Base-by-base conservation (phyloP, 805 yeast genomes). In the Lipomyces anomalus region DNA sequence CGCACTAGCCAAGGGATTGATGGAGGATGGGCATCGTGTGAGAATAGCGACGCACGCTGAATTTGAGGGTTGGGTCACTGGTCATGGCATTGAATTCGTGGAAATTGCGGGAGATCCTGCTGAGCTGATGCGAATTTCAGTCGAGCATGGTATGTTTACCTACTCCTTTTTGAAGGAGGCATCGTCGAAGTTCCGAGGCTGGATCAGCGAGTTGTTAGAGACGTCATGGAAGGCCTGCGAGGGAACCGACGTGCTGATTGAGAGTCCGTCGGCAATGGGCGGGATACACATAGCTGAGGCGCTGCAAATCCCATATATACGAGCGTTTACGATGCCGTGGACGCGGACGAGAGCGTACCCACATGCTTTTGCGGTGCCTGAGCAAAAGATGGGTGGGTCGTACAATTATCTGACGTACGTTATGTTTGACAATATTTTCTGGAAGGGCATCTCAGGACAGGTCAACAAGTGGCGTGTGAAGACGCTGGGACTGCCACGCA, bases 261-360 rank as follows among this genome's bases (percentile, higher is more conserved):
- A 90, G 61, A 84, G 95, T n/a, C 97, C 97, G 0, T 83, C 95
- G 1, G 90, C 96, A 0, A 88, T 90, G 89, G 89, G 84, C 13
- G 97, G 97, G 6, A 76, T 89, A 38, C 97, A 90, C 58, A 84
- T 90, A 46, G 96, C 97, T 2, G 97, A 90, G 62, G 95, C 94
- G 1, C 65, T 90, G 47, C 77, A 79, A 18, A 83, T 90, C 46
- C 95, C 97, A 0, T 90, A 90, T 61, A 84, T 85, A 69, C 72
- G 97, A 57, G 97, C 97, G 0, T 90, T 90, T 61, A 90, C 97
- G 0, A 90, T 90, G 97, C 97, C 97, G 0, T 90, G 97, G 97
- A 86, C 97, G 0, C 68, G 95, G 50, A 89, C 97, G 0, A 73
- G 95, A 55, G 95, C 96, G 0, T 90, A 90, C 61, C 97, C 97